Conservation (phyloP, 129 eudicot species). For the Flaveria bidentis region DNA sequence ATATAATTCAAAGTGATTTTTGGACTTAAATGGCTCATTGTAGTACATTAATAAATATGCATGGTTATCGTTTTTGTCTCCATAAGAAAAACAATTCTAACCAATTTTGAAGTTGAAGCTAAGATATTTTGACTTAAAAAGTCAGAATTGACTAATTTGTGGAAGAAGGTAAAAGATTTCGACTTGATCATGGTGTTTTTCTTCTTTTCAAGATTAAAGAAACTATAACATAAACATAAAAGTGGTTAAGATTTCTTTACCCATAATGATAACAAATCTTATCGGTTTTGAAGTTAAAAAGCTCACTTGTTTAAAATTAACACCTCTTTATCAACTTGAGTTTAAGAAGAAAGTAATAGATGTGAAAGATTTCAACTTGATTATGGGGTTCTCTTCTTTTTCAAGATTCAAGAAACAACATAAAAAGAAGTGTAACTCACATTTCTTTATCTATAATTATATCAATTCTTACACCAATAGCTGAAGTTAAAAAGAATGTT, state of each 20-base stretch:
- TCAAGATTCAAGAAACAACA: too few relatives aligned
- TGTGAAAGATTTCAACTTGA: too few relatives aligned
- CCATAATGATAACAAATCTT: not conserved
- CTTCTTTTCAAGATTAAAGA: slow-evolving; percentile 1
- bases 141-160: not conserved
- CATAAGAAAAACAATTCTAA: not conserved
- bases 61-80: not conserved
- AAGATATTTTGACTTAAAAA: not conserved
- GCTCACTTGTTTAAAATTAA: too few relatives aligned
- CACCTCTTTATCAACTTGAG: too few relatives aligned
- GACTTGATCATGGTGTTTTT: slow-evolving; percentile 14
- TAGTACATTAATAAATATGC: too few relatives aligned
- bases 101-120: not conserved
- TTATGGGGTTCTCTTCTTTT: too few relatives aligned
- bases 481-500: not conserved
- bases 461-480: not conserved
- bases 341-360: too few relatives aligned
- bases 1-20: not conserved
- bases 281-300: too few relatives aligned
- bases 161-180: not conserved
- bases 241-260: not conserved
- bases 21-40: not conserved
- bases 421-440: not conserved
- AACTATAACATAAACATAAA: not conserved
- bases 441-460: too few relatives aligned